Conservation (phyloP, 768 basidiomycete species). For the Fomitopsis serialis region DNA sequence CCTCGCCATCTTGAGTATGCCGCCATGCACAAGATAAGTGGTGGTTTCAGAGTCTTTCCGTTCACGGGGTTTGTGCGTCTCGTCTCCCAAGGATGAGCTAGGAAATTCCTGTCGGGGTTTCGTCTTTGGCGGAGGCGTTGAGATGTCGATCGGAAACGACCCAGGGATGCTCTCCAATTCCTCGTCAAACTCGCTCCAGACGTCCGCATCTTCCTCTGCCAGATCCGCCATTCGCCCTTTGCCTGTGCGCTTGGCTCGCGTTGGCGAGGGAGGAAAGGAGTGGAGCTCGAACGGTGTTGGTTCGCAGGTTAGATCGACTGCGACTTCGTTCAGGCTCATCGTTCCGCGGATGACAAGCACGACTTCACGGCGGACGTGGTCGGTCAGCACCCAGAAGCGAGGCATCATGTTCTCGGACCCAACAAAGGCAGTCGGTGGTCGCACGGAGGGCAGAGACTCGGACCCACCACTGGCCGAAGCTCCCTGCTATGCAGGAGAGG, state of each 20-base stretch:
- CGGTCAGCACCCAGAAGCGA: slow-evolving; percentile 81
- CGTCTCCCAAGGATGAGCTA: slow-evolving; percentile 6
- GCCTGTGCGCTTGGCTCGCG: neutral
- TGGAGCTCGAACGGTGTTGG: slow-evolving; percentile 53
- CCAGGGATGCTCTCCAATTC: slow-evolving; percentile 21
- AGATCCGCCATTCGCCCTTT: neutral
- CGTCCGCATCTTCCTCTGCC: slow-evolving; percentile 6
- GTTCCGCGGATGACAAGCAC: slow-evolving; percentile 66
- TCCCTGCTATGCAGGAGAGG: too few species aligned
- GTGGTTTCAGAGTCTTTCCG: neutral
- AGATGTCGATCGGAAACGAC: slow-evolving; percentile 21
- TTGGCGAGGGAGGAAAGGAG: neutral
- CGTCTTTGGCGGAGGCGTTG: slow-evolving; percentile 10
- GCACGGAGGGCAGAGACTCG: neutral
- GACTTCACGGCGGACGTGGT: slow-evolving; percentile 67
- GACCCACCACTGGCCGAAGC: neutral
- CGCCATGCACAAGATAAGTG: slow-evolving; percentile 62
- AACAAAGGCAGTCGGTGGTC: slow-evolving; percentile 40
- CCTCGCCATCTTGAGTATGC: slow-evolving; percentile 74
- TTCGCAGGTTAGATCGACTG: slow-evolving; percentile 81
- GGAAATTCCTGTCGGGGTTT: neutral
- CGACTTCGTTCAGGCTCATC: slow-evolving; percentile 84
- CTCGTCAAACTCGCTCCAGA: slow-evolving; percentile 15
- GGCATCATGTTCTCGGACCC: slow-evolving; percentile 72
- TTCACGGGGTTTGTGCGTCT: slow-evolving; percentile 11